Conservation (phyloP, 768 basidiomycete species). For the Xanthoconium purpureum region DNA sequence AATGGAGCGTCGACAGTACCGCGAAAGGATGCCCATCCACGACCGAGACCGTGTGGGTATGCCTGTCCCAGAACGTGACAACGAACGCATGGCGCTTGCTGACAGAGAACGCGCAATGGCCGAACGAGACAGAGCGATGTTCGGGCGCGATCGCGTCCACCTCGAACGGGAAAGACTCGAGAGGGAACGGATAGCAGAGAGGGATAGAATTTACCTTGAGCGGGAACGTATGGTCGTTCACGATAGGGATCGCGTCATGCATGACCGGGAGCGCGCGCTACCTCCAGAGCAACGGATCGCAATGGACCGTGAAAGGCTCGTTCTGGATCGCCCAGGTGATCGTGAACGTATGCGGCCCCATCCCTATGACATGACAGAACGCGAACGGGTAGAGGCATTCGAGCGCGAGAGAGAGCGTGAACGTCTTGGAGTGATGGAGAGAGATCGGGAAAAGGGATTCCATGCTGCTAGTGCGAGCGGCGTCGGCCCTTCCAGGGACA, state of each 20-base stretch:
- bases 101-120: slow-evolving; percentile 25
- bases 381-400: slow-evolving; percentile 27
- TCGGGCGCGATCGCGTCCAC: slow-evolving; percentile 23
- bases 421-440: slow-evolving; percentile 25
- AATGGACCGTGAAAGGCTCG: slow-evolving; percentile 23
- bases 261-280: slow-evolving; percentile 21
- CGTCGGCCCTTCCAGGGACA: slow-evolving; percentile 17
- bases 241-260: slow-evolving; percentile 25
- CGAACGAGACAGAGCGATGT: slow-evolving; percentile 22
- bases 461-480: slow-evolving; percentile 11
- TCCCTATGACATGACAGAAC: slow-evolving; percentile 21
- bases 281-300: slow-evolving; percentile 14
- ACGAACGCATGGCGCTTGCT: slow-evolving; percentile 12
- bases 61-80: slow-evolving; percentile 22
- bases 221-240: slow-evolving; percentile 24
- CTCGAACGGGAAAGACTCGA: slow-evolving; percentile 24
- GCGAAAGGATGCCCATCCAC: slow-evolving; percentile 21
- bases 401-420: slow-evolving; percentile 37
- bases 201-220: slow-evolving; percentile 20
- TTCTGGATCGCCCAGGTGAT: slow-evolving; percentile 23
- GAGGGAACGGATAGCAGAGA: slow-evolving; percentile 22
- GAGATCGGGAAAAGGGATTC: slow-evolving; percentile 30
- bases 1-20: slow-evolving; percentile 27
- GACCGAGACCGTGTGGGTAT: slow-evolving; percentile 24
- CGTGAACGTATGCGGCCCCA: slow-evolving; percentile 27